A percentile compares a stretch with the other conserved stretches of the same genome.
These are phyloP conservation scores for Stemphylium lycopersici DNA, from an alignment of 2,329 filamentous ascomycete genomes.

Conservation along the genomic window DNA sequence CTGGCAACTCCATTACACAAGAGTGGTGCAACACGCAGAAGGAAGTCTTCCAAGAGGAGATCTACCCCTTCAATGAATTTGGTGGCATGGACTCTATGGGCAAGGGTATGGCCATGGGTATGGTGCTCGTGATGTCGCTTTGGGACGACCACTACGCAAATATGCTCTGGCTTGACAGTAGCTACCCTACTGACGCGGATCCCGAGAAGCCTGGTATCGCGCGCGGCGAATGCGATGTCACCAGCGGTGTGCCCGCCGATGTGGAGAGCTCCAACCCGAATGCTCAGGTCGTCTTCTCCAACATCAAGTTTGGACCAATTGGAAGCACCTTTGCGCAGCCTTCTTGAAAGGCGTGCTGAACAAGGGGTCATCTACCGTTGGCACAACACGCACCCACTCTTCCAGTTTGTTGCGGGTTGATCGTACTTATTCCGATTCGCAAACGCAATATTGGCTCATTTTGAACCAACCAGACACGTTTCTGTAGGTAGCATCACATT, in stretches of 20 bases:
- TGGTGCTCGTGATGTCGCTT: constrained; percentile 67
- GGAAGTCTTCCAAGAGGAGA: constrained; percentile 36
- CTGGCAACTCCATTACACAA: constrained; percentile 41
- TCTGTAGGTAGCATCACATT: no score
- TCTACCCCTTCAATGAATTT: constrained; percentile 58
- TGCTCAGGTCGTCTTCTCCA: constrained; percentile 35
- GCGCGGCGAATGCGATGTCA: constrained; percentile 29
- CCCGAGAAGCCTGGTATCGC: no score
- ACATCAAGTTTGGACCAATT: constrained; percentile 41
- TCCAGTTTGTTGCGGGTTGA: no score
- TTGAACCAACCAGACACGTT: no score
- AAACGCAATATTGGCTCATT: no score
- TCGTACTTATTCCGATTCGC: no score
- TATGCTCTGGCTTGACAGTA: no score
- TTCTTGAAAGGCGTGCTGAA: no score
- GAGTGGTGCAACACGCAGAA: constrained; percentile 39
- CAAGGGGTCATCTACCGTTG: no score
- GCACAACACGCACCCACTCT: no score
- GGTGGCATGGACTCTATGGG: constrained; percentile 65
- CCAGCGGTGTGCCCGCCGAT: constrained; percentile 36
- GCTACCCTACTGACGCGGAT: no score
- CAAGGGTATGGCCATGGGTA: constrained; percentile 59
- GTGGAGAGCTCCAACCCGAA: constrained; percentile 28
- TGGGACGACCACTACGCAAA: constrained; percentile 69
- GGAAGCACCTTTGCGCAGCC: no score